phyloP scores from a whole-genome alignment of 2,329 filamentous ascomycete species.

The Lanzia echinophila region DNA sequence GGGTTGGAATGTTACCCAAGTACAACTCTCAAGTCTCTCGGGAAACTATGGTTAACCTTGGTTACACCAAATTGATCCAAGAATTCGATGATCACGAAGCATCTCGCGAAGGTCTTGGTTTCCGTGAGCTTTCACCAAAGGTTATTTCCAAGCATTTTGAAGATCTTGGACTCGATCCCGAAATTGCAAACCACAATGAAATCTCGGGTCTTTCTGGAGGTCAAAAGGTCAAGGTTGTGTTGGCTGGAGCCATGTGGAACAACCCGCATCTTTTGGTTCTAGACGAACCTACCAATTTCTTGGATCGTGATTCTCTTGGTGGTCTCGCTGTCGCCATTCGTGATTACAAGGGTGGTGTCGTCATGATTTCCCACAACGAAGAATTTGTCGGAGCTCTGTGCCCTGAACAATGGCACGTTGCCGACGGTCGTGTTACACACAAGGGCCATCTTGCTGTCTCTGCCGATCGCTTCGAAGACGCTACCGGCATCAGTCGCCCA shows the following conservation, averaged over 20 bases:
- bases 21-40: conserved; percentile 88
- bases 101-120: conserved; percentile 95
- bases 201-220: conserved; percentile 93
- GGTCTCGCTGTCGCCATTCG: conserved; percentile 96
- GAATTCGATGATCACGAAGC: conserved; percentile 99
- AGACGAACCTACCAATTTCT: conserved; percentile 98
- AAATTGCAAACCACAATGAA: conserved; percentile 98
- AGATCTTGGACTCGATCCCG: conserved; percentile 89
- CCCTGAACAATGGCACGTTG: conserved; percentile 93
- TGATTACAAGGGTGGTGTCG: conserved; percentile 96
- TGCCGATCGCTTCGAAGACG: conserved; percentile 81
- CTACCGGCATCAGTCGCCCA: conserved; percentile 44
- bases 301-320: conserved; percentile 95
- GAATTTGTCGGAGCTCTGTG: conserved; percentile 96
- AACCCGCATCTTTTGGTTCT: conserved; percentile 96
- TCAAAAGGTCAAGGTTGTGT: conserved; percentile 98
- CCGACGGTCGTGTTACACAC: conserved; percentile 78
- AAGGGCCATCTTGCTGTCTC: conserved; percentile 69
- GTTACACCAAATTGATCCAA: conserved; percentile 89
- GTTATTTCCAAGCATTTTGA: conserved; percentile 98
- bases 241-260: conserved; percentile 97
- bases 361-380: conserved; percentile 99
- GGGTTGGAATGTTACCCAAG: conserved; percentile 83
- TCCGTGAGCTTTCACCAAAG: conserved; percentile 85
- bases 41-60: conserved; percentile 78